Base-by-base conservation (phyloP, 352 stramenopile species). In the Globisporangium paroecandrum region DNA sequence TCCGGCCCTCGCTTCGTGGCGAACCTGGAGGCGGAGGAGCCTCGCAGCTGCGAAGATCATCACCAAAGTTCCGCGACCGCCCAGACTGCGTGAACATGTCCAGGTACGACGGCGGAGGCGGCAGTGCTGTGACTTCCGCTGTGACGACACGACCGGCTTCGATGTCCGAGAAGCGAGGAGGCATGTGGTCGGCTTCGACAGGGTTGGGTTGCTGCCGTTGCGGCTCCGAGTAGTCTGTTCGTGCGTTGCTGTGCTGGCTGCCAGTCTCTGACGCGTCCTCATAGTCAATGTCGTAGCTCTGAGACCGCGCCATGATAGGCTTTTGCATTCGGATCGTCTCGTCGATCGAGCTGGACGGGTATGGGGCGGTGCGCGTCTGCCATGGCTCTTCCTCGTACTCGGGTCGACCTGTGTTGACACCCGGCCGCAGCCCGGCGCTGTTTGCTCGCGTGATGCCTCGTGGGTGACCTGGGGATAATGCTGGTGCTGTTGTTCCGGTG, bases 141-240 rank as follows among this genome's bases (percentile, higher is more conserved):
- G 74, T 81, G 3, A 64, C 46, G 22, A 83, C 54, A 15, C 69
- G 65, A 8, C 76, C 76, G n/a, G 49, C 56, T 29, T 81, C 73
- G 43, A 83, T 79, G 32, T 83, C 77, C 4, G 77, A 83, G 64
- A 83, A 81, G 12, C 74, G 74, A 12, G 56, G 56, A 20, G 77
- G 77, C 53, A 76, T 43, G 10, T 53, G 15, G 24, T 55, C 25
- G 15, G 46, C 51, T 5, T 54, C 34, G 3, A n/a, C 12, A 47
- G 47, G 43, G 18, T 51, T 22, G 43, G 18, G 43, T 9, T 49
- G 34, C 41, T 36, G 25, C 38, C 22, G n/a, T 51, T 22, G 41
- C 9, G 46, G 65, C 8, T 59, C 49, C 9, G 58, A 41, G 20
- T 43, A 47, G 22, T 67, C 56, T 18, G 27, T 63, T 13, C 32